Base-by-base conservation (phyloP, 768 basidiomycete species). In the Boletus rex-veris region DNA sequence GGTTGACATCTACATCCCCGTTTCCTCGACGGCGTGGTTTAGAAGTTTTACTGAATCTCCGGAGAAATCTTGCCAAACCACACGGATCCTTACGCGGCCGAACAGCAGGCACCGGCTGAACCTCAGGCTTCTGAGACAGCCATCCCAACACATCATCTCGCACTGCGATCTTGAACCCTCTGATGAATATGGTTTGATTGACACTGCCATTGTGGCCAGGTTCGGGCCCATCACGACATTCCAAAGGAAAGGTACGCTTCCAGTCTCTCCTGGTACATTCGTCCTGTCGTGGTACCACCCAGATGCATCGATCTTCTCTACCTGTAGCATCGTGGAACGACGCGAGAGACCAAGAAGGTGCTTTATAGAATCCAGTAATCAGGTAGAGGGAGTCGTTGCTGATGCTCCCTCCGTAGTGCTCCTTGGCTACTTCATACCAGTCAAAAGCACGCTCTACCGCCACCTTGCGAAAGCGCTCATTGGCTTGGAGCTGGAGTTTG, bases 371-470 rank as follows among this genome's bases (percentile, higher is more conserved):
- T 5, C 37, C 37, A 7, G 37, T 38, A n/a, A 38, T 38, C 14
- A 38, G 16, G 37, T 38, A 38, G 12, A 38, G 37, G 37, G 37
- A 38, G 21, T 19, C 24, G 5, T 26, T 42, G 12, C 18, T 3
- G 24, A 42, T 26, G 24, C 14, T 31, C 9, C 31, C 28, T 7
- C 18, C 44, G 12, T 19, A 45, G 10, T 7, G 18, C 18, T 28
- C 26, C 15, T n/a, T 26, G 7, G 42, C 42, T 7, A 61, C 61
- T 24, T 58, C 45, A 37, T 65, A 72, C 71, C 71, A 70, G 6
- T 47, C 44, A 12, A 46, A 36, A 1, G 60, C 68, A 43, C 58
- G 43, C 7, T 50, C n/a, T 14, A 48, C 33, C 1, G 66, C 65
- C 19, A 64, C 24, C 10, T 38, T 26, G 4, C 21, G 43, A 33